Evolutionary conservation across 2,329 filamentous ascomycete species (phyloP).

Genomic region (Fusarium graminum): DNA sequence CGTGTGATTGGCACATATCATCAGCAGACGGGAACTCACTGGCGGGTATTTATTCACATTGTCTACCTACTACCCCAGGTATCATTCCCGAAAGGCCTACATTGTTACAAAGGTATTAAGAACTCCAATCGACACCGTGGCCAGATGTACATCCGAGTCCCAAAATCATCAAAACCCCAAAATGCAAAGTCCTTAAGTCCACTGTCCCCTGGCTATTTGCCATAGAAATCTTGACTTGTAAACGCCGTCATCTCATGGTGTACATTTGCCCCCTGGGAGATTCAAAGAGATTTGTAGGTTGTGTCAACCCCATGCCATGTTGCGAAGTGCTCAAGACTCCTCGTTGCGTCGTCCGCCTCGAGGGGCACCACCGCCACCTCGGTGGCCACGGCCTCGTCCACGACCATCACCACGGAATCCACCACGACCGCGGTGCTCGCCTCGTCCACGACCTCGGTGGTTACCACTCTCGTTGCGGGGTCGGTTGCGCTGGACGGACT

Average conservation of each 20-base stretch:
- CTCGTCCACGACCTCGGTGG: slow-evolving; percentile 61
- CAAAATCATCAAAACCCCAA: slow-evolving; percentile 52
- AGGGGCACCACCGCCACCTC: slow-evolving; percentile 52
- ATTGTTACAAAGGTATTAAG: slow-evolving; percentile 49
- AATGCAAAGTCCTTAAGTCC: slow-evolving; percentile 49
- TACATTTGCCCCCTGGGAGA: slow-evolving; percentile 54
- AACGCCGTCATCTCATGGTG: slow-evolving; percentile 59
- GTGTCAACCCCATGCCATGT: slow-evolving; percentile 46
- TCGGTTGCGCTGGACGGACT: slow-evolving; percentile 75
- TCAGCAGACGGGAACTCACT: slow-evolving; percentile 3
- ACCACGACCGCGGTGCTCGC: slow-evolving; percentile 65
- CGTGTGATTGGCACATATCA: slow-evolving; percentile 23
- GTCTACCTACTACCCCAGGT: slow-evolving; percentile 43
- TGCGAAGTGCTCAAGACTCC: slow-evolving; percentile 54
- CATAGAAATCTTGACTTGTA: slow-evolving; percentile 48
- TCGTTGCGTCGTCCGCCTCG: slow-evolving; percentile 56
- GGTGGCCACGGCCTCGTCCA: slow-evolving; percentile 57
- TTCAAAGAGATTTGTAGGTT: slow-evolving; percentile 50
- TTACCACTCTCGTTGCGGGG: slow-evolving; percentile 64
- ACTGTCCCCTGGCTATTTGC: slow-evolving; percentile 46
- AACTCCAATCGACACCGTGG: slow-evolving; percentile 49
- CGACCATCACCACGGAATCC: slow-evolving; percentile 64
- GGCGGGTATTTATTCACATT: slow-evolving; percentile 50
- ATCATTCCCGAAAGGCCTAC: slow-evolving; percentile 41
- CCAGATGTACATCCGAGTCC: slow-evolving; percentile 47